phyloP scores from a whole-genome alignment of 2,329 filamentous ascomycete genomes.

The Aspergillus pseudoterreus region DNA sequence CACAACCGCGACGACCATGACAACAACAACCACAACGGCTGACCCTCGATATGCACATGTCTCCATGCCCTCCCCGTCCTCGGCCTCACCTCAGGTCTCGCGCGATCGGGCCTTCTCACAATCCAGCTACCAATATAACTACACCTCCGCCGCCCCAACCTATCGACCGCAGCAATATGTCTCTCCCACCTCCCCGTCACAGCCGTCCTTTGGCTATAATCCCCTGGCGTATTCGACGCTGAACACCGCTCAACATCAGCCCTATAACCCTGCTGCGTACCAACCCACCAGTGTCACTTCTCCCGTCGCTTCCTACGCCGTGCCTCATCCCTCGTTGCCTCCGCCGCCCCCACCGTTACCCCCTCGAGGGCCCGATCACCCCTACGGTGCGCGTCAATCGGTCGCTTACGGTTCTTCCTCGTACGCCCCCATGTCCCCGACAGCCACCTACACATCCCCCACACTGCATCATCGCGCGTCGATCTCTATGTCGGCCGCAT shows the following conservation, averaged over 20 bases:
- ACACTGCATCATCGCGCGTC: constrained; percentile 7
- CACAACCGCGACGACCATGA: constrained; percentile 25
- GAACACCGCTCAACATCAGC: constrained; percentile 33
- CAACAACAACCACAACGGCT: constrained; percentile 25
- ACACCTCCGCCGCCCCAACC: constrained; percentile 29
- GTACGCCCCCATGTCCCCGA: constrained; percentile 26
- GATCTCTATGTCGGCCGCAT: constrained; percentile 17
- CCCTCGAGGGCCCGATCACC: constrained; percentile 35
- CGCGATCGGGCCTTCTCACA: constrained; percentile 42
- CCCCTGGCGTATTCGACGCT: constrained; percentile 57
- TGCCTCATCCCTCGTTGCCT: constrained; percentile 21
- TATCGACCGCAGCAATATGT: constrained; percentile 65
- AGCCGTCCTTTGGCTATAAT: constrained; percentile 60
- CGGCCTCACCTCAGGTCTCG: constrained; percentile 28
- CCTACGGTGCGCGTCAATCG: constrained; percentile 35
- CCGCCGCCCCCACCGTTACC: constrained; percentile 35
- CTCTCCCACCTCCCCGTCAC: constrained; percentile 43
- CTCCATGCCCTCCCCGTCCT: constrained; percentile 20
- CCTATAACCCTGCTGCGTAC: constrained; percentile 51
- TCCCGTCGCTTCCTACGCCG: constrained; percentile 26
- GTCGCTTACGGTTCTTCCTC: constrained; percentile 21
- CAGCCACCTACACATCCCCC: constrained; percentile 23
- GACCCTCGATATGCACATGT: constrained; percentile 35
- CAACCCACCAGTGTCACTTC: constrained; percentile 33
- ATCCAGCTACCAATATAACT: constrained; percentile 49